Conservation (phyloP, 805 yeast genomes). For the Blastobotrys parvus region DNA sequence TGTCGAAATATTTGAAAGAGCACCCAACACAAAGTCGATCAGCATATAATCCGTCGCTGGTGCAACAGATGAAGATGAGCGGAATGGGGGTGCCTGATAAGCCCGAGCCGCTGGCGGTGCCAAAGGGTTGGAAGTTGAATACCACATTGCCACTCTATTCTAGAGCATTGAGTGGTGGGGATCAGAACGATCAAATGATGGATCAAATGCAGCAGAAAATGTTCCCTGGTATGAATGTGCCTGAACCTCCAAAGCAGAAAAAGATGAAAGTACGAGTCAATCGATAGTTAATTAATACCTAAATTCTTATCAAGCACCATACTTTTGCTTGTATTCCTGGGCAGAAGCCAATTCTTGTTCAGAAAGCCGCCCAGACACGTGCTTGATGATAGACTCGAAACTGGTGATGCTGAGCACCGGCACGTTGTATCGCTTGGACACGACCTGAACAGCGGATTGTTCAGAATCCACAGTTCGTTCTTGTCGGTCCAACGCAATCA, state of each 20-base stretch:
- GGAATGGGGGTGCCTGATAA: slow-evolving; percentile 27
- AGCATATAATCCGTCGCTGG: slow-evolving; percentile 42
- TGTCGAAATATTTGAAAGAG: slow-evolving; percentile 51
- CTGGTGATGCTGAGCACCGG: slow-evolving; percentile 80
- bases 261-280: slow-evolving; percentile 19
- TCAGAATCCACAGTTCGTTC: slow-evolving; percentile 66
- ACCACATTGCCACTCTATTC: slow-evolving; percentile 84
- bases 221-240: slow-evolving; percentile 23
- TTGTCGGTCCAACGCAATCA: slow-evolving; percentile 92
- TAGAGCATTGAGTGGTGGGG: slow-evolving; percentile 71
- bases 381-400: slow-evolving; percentile 63
- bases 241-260: slow-evolving; percentile 19
- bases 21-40: slow-evolving; percentile 63
- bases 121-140: slow-evolving; percentile 82
- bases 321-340: slow-evolving; percentile 23
- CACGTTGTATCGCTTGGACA: slow-evolving; percentile 59
- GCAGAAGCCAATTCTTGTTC: slow-evolving; percentile 22
- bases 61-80: slow-evolving; percentile 11
- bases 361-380: slow-evolving; percentile 32
- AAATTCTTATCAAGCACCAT: slow-evolving; percentile 23
- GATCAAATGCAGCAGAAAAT: slow-evolving; percentile 21
- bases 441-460: slow-evolving; percentile 74
- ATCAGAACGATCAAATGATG: slow-evolving; percentile 50
- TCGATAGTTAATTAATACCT: slow-evolving; percentile 4
- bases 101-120: slow-evolving; percentile 57